These are phyloP conservation scores for Nemania bipapillata DNA, from an alignment of 2,329 filamentous ascomycete species.

Conservation along the genomic window DNA sequence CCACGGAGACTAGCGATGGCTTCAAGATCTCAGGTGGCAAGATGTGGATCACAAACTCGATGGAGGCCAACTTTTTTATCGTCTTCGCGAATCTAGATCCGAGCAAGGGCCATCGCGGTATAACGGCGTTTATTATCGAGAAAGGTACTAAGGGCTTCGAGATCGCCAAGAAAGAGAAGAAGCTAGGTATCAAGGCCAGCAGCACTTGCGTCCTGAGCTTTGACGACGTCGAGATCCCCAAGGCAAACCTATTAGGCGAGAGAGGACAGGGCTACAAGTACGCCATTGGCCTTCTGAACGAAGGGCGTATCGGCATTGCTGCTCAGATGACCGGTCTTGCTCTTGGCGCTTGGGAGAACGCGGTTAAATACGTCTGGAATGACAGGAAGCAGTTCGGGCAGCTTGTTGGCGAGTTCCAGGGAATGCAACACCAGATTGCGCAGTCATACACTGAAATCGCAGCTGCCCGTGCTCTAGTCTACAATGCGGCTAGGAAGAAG, in stretches of 20 bases:
- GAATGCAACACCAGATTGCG: constrained; percentile 98
- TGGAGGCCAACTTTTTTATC: constrained; percentile 94
- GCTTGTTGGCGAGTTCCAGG: constrained; percentile 95
- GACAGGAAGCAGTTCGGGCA: constrained; percentile 96
- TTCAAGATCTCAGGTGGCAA: constrained; percentile 91
- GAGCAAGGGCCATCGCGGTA: constrained; percentile 93
- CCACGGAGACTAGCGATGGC: constrained; percentile 81
- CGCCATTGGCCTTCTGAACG: constrained; percentile 91
- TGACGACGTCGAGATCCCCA: constrained; percentile 91
- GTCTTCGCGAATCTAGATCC: constrained; percentile 97
- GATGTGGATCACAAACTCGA: constrained; percentile 99
- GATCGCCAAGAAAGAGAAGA: constrained; percentile 99
- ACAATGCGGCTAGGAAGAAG: constrained; percentile 97
- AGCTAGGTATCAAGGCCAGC: constrained; percentile 94
- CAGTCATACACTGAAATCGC: constrained; percentile 94
- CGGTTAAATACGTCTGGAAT: constrained; percentile 95
- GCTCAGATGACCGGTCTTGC: constrained; percentile 98
- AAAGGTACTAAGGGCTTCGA: constrained; percentile 89
- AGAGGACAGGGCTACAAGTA: constrained; percentile 97
- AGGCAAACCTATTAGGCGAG: constrained; percentile 86
- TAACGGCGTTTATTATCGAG: constrained; percentile 94
- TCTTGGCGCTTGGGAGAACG: constrained; percentile 93
- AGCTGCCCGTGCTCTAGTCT: constrained; percentile 90
- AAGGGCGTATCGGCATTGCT: constrained; percentile 96
- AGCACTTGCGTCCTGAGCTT: constrained; percentile 98